These are phyloP conservation scores for Aspergillus phoenicis DNA, from an alignment of 2,329 filamentous ascomycete species.

Conservation along the genomic window DNA sequence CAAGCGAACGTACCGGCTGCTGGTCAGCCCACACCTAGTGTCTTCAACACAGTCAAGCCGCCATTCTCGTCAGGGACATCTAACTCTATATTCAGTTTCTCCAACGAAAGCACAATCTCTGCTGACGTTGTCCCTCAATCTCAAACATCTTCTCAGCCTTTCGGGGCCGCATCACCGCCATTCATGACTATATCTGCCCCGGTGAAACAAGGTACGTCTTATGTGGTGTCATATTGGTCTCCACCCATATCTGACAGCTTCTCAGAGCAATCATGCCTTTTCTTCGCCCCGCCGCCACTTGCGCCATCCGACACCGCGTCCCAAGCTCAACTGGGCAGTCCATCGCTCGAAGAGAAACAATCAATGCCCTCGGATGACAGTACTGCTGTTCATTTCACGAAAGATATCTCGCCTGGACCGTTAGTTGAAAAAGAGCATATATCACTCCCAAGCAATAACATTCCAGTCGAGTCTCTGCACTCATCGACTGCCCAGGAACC, in stretches of 20 bases:
- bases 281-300: not conserved
- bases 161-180: not conserved
- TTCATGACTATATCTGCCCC: slow-evolving; percentile 8
- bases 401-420: not conserved
- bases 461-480: not conserved
- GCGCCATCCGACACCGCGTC: not conserved
- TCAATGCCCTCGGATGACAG: not conserved
- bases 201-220: slow-evolving; percentile 18
- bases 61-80: not conserved
- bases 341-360: not conserved
- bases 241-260: slow-evolving; percentile 3
- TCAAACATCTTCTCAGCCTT: not conserved
- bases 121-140: not conserved
- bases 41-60: slow-evolving; percentile 17
- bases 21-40: slow-evolving; percentile 18
- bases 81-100: slow-evolving; percentile 16
- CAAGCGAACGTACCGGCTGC: slow-evolving; percentile 13
- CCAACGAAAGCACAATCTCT: not conserved
- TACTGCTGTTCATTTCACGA: not conserved
- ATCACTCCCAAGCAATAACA: not conserved
- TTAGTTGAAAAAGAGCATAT: not conserved
- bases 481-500: not conserved
- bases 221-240: not conserved
- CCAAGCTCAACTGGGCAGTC: not conserved
- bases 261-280: slow-evolving; percentile 11